phyloP scores from a whole-genome alignment of 306 rosid genomes.

The Trifolium fragiferum region DNA sequence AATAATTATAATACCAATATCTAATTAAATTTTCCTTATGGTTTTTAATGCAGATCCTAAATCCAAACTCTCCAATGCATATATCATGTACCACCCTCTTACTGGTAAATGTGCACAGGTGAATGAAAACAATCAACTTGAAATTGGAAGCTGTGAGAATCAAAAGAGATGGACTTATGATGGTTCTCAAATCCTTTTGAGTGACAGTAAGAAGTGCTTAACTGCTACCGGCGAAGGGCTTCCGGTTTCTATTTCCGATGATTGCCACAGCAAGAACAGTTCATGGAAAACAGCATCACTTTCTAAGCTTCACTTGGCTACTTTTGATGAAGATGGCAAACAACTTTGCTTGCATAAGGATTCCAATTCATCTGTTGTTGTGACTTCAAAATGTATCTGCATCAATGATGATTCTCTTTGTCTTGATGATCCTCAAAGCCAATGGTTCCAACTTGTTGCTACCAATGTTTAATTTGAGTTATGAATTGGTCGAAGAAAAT shows the following conservation, averaged over 20 bases:
- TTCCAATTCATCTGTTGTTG: slow-evolving; percentile 43
- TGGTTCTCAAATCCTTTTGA: slow-evolving; percentile 29
- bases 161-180: slow-evolving; percentile 45
- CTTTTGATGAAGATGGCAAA: slow-evolving; percentile 23
- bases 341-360: slow-evolving; percentile 49
- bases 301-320: slow-evolving; percentile 55
- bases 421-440: slow-evolving; percentile 52
- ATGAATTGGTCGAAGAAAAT: not conserved
- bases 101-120: slow-evolving; percentile 53
- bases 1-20: not conserved
- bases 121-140: slow-evolving; percentile 47
- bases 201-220: slow-evolving; percentile 39
- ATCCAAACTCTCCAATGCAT: slow-evolving; percentile 29
- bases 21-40: not conserved
- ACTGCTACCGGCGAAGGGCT: slow-evolving; percentile 43
- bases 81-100: slow-evolving; percentile 51
- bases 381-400: slow-evolving; percentile 56
- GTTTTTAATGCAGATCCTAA: slow-evolving; percentile 54
- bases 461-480: slow-evolving; percentile 47
- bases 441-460: slow-evolving; percentile 58
- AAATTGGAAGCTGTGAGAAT: slow-evolving; percentile 48
- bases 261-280: slow-evolving; percentile 45
- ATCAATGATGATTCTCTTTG: slow-evolving; percentile 47
- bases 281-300: slow-evolving; percentile 48
- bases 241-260: slow-evolving; percentile 41